Base-by-base conservation (phyloP, 768 basidiomycete species). In the Boletus tylopilopsis region DNA sequence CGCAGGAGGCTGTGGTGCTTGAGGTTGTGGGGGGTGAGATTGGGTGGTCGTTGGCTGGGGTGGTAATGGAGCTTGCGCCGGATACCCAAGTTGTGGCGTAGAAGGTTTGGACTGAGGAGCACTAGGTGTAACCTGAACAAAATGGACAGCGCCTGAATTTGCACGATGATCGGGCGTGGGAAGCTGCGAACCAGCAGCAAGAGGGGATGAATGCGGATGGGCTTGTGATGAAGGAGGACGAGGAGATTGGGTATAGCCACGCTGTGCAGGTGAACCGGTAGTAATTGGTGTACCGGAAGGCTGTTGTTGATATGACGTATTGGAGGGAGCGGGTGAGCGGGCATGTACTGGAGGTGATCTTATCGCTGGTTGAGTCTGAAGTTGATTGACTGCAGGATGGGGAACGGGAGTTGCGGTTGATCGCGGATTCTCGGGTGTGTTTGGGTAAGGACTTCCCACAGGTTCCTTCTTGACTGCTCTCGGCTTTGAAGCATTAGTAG, bases 181-280 rank as follows among this genome's bases (percentile, higher is more conserved):
- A 38, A 66, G 59, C 24, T 68, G 67, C 9, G 60, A 64, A 43
- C 68, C 66, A 2, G 58, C 21, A 5, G 54, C 57, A 3, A 59
- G 66, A 42, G 67, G 67, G 13, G 67, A 68, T 23, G 66, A 69
- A 35, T 59, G 66, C 18, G 56, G 48, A 48, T 57, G 66, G 15
- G 66, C 41, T 53, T 68, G 66, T 6, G 67, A 67, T 33, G 66
- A 68, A 15, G 64, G 60, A 24, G 66, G 66, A 22, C 67, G 68
- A 32, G 67, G 67, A 22, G 67, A 69, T 42, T 68, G 67, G 35
- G 67, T 68, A 55, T 69, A 68, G 16, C 64, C 63, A 32, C 68
- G 64, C 36, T 62, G 67, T 24, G 66, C 66, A 38, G 67, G 67
- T 19, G 67, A 69, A 40, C 53, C 36, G 6, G 55, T 39, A 34